Evolutionary conservation across 2,329 filamentous ascomycete species (phyloP).

Genomic region (Alternaria sp.): DNA sequence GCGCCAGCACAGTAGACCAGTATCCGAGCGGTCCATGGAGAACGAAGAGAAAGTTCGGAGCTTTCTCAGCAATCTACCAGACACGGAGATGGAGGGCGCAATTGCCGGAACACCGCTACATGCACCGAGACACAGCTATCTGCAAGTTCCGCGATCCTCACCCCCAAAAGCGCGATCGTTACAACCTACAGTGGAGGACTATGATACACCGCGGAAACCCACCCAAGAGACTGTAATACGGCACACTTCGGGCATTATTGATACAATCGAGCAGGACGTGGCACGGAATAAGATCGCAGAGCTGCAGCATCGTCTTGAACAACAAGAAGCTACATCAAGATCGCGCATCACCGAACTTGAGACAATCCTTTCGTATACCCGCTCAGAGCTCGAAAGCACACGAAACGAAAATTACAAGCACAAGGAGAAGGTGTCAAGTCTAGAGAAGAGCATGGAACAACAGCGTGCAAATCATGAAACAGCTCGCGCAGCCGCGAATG

Average conservation of each 20-base stretch:
- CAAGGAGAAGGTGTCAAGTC: constrained; percentile 31
- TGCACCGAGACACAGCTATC: constrained; percentile 34
- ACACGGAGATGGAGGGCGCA: constrained; percentile 44
- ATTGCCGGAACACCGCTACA: constrained; percentile 40
- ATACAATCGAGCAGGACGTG: constrained; percentile 22
- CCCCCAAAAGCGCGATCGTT: constrained; percentile 44
- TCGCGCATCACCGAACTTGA: constrained; percentile 49
- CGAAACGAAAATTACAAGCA: constrained; percentile 44
- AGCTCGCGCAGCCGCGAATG: constrained; percentile 16
- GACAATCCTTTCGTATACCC: constrained; percentile 46
- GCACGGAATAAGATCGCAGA: constrained; percentile 34
- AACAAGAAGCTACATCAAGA: constrained; percentile 40
- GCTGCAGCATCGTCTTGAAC: constrained; percentile 38
- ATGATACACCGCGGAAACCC: constrained; percentile 49
- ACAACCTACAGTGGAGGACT: constrained; percentile 50
- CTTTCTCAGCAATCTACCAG: constrained; percentile 50
- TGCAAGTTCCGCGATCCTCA: constrained; percentile 40
- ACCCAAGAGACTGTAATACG: constrained; percentile 49
- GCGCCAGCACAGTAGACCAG: constrained; percentile 31
- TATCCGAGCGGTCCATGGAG: constrained; percentile 48
- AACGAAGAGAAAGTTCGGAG: constrained; percentile 52
- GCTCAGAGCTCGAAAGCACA: constrained; percentile 42
- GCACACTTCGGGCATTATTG: constrained; percentile 31
- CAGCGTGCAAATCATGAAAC: constrained; percentile 24
- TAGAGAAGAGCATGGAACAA: constrained; percentile 31